Percentiles rank a stretch among this genome's conserved stretches.
Evolutionary conservation across 108 stramenopile genomes (phyloP).

Genomic region (Nitzschia sp.): DNA sequence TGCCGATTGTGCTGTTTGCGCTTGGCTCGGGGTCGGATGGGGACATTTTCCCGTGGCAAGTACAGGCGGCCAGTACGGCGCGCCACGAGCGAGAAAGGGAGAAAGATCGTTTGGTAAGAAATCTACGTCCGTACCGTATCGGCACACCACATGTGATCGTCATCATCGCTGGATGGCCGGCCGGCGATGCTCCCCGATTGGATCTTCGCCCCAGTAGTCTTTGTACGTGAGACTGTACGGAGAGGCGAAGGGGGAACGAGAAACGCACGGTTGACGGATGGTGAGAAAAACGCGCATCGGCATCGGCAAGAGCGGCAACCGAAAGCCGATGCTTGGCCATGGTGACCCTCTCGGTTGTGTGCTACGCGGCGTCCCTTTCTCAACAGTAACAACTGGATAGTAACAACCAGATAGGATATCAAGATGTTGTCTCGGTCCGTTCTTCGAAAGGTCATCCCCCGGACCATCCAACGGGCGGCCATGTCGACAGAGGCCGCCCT

Average conservation of each 20-base stretch:
- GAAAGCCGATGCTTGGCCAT: neutral
- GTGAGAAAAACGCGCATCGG: neutral
- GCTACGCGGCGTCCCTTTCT: no score
- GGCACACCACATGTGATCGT: neutral
- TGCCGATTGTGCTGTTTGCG: slow-evolving; percentile 31
- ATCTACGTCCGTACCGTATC: neutral
- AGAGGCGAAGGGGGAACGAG: neutral
- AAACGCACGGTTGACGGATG: neutral
- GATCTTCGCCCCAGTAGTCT: neutral
- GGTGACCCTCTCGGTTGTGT: no score
- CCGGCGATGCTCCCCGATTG: neutral
- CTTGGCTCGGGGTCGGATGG: neutral
- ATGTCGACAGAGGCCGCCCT: slow-evolving; percentile 47
- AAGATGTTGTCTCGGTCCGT: slow-evolving; percentile 44
- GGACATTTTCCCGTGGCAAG: neutral
- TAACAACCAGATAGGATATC: no score
- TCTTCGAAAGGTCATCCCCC: slow-evolving; percentile 32
- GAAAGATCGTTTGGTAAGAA: neutral
- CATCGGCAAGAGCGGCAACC: neutral
- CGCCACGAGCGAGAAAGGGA: neutral
- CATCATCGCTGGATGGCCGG: neutral
- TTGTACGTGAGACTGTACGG: neutral
- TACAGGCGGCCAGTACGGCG: slow-evolving; percentile 22
- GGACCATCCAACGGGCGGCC: slow-evolving; percentile 28
- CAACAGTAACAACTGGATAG: neutral